A percentile compares a stretch with the other conserved stretches of the same genome.
Conservation (phyloP, 2,329 filamentous ascomycete species). For the Tolypocladium sp. region DNA sequence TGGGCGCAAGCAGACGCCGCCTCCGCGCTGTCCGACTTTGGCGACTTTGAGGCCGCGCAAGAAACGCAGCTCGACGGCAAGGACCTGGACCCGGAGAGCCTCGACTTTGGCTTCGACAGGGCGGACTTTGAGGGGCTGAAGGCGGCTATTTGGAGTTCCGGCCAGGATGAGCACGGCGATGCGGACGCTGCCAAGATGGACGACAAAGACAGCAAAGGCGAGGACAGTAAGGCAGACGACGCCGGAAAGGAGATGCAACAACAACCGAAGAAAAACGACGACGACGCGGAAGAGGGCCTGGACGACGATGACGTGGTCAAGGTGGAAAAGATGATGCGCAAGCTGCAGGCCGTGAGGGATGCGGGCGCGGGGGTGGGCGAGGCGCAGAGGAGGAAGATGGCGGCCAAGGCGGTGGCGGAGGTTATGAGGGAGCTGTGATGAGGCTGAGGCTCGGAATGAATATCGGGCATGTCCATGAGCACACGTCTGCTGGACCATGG, state of each 20-base stretch:
- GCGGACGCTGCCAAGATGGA: conserved; percentile 2
- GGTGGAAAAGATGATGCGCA: conserved; percentile 55
- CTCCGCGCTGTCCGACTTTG: conserved; percentile 4
- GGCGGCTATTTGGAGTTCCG: conserved; percentile 40
- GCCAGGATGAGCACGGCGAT: conserved; percentile 16
- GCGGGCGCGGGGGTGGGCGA: conserved; percentile 50
- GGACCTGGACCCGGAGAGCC: conserved; percentile 34
- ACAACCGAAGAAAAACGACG: conserved; percentile 21
- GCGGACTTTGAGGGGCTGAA: conserved; percentile 43
- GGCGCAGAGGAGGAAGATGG: conserved; percentile 51
- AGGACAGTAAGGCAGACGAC: conserved; percentile 2
- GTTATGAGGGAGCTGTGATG: conserved; percentile 51
- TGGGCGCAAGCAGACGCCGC: conserved; percentile 35
- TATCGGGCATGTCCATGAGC: neutral
- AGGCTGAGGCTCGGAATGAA: neutral
- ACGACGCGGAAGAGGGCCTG: conserved; percentile 25
- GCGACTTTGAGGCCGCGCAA: conserved; percentile 13
- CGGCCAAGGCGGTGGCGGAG: conserved; percentile 51
- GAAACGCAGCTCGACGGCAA: conserved; percentile 20
- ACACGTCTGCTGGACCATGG: neutral
- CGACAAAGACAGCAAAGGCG: conserved; percentile 5
- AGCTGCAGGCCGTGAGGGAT: conserved; percentile 52
- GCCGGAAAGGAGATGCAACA: conserved; percentile 7
- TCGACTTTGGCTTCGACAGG: conserved; percentile 43
- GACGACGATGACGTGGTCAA: conserved; percentile 45